phyloP scores from a whole-genome alignment of 495 filamentous ascomycete species.

The Clohesyomyces aquaticus region DNA sequence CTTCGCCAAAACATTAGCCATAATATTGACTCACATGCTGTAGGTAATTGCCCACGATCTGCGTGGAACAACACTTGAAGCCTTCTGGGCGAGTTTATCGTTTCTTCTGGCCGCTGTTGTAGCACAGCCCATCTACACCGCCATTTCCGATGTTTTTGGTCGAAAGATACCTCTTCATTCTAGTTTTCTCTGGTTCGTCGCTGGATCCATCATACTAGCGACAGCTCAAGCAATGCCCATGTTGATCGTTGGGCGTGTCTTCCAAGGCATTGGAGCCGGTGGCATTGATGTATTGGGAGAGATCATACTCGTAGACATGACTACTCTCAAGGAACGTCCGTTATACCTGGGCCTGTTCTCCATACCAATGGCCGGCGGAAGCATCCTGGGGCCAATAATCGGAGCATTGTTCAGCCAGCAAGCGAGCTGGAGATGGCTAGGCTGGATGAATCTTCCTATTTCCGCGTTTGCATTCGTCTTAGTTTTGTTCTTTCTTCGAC shows the following conservation, averaged over 20 bases:
- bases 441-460: constrained; percentile 52
- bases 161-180: constrained; percentile 13
- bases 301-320: constrained; percentile 27
- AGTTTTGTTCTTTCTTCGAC: constrained; percentile 45
- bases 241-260: constrained; percentile 17
- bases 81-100: constrained; percentile 29
- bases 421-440: constrained; percentile 51
- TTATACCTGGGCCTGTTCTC: constrained; percentile 48
- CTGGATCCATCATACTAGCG: constrained; percentile 25
- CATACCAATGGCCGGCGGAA: constrained; percentile 30
- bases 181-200: constrained; percentile 10
- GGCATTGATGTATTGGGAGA: constrained; percentile 19
- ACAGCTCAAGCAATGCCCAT: constrained; percentile 14
- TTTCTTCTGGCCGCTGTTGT: constrained; percentile 23
- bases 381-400: constrained; percentile 27
- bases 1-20: background rate
- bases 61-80: constrained; percentile 22
- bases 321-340: constrained; percentile 45
- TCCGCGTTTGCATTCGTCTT: constrained; percentile 37
- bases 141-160: constrained; percentile 27
- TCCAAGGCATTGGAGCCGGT: constrained; percentile 28
- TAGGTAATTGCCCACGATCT: constrained; percentile 16
- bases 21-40: background rate
- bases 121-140: constrained; percentile 25
- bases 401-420: constrained; percentile 26